These are phyloP conservation scores for Boeremia lycopersici DNA, from an alignment of 2,329 filamentous ascomycete genomes.

Conservation along the genomic window DNA sequence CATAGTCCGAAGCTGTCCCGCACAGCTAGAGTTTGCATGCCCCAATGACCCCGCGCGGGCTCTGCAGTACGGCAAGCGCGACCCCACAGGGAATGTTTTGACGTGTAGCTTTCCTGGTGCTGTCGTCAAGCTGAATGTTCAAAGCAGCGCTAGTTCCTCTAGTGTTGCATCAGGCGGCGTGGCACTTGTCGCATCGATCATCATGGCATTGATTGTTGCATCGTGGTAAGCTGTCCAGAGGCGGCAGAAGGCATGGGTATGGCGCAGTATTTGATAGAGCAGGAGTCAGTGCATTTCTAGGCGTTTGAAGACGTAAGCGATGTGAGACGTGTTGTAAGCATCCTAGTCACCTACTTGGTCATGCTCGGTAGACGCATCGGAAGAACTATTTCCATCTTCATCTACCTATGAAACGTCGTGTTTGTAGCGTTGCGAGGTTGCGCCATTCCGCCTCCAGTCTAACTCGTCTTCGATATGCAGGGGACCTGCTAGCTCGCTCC, in stretches of 20 bases:
- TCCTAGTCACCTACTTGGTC: neutral
- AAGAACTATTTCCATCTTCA: conserved; percentile 1
- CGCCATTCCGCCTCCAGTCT: conserved; percentile 3
- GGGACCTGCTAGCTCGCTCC: conserved; percentile 8
- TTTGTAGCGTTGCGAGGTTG: neutral
- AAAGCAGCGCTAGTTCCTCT: conserved; percentile 17
- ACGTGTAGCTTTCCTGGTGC: conserved; percentile 52
- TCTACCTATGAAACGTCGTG: conserved; percentile 5
- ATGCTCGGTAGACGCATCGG: neutral
- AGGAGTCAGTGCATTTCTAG: conserved; percentile 12
- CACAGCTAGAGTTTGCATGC: conserved; percentile 76
- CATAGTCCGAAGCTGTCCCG: conserved; percentile 83
- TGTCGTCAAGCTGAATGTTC: conserved; percentile 46
- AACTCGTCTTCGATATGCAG: conserved; percentile 11
- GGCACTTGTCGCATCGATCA: conserved; percentile 16
- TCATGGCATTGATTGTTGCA: conserved; percentile 10
- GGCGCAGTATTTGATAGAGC: conserved; percentile 1
- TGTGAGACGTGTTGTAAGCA: conserved; percentile 1
- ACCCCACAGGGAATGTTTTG: conserved; percentile 23
- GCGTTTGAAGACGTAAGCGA: conserved; percentile 14
- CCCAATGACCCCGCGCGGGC: conserved; percentile 53
- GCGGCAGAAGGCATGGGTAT: conserved; percentile 1
- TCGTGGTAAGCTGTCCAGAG: conserved; percentile 4
- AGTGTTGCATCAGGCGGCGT: neutral
- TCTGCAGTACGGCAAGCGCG: conserved; percentile 35